Evolutionary conservation across 208 protist genomes (phyloP).

Genomic region (Acanthamoeba triangularis): DNA sequence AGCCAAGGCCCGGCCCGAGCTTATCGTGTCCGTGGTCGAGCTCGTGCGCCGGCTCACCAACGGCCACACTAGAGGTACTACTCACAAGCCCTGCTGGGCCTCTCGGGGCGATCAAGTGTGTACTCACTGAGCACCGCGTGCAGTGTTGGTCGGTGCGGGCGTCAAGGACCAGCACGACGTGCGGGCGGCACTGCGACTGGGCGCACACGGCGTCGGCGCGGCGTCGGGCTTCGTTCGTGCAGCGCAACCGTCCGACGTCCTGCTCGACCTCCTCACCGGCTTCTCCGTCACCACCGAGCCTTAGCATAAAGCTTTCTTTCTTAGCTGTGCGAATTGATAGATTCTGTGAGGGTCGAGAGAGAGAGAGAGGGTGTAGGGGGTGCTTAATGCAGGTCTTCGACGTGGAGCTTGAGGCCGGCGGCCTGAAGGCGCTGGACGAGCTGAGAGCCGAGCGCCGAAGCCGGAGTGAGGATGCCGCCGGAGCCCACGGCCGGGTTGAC

Average conservation of each 20-base stretch:
- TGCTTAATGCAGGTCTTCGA: constrained; percentile 35
- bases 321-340: no score
- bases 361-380: no score
- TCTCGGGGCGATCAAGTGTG: not conserved
- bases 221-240: not conserved
- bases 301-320: no score
- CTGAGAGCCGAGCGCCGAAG: constrained; percentile 12
- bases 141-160: not conserved
- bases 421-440: constrained; percentile 61
- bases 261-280: not conserved
- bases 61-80: not conserved
- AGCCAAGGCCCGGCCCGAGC: not conserved
- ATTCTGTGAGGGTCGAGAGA: no score
- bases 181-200: not conserved
- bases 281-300: not conserved
- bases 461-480: constrained; percentile 77
- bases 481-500: not conserved
- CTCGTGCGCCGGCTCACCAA: not conserved
- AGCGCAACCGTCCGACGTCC: not conserved
- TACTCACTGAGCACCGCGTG: not conserved
- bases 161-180: constrained; percentile 18
- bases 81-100: not conserved
- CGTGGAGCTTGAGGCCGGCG: constrained; percentile 53
- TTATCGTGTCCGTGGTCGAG: not conserved
- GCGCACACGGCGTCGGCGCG: not conserved